Conservation (phyloP, 2,329 filamentous ascomycete species). For the Botrytis cinerea region DNA sequence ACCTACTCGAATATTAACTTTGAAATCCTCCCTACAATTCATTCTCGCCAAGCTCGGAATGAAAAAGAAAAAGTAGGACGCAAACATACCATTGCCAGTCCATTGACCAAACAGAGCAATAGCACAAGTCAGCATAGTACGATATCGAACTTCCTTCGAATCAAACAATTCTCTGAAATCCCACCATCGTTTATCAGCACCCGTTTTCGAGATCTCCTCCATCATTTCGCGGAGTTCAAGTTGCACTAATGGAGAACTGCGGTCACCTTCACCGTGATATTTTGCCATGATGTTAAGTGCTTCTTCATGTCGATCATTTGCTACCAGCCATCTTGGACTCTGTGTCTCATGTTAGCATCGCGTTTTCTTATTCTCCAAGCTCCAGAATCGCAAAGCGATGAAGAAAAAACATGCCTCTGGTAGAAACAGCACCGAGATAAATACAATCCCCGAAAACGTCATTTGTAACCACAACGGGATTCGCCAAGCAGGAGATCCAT, state of each 20-base stretch:
- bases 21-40: too few species aligned
- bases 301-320: constrained; percentile 57
- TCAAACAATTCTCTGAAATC: constrained; percentile 39
- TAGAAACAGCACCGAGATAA: constrained; percentile 49
- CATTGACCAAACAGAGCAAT: constrained; percentile 41
- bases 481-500: constrained; percentile 35
- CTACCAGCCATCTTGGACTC: constrained; percentile 57
- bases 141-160: constrained; percentile 34
- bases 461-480: constrained; percentile 43
- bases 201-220: constrained; percentile 35
- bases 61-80: not conserved
- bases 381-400: rapidly evolving
- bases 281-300: constrained; percentile 56
- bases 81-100: constrained; percentile 42
- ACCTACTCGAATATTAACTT: not conserved
- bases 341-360: not conserved
- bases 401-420: constrained; percentile 48
- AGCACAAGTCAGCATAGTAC: constrained; percentile 40
- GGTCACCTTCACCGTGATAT: constrained; percentile 53
- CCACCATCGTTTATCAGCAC: constrained; percentile 41
- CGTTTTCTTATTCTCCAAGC: rapidly evolving
- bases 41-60: rapidly evolving
- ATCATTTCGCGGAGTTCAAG: constrained; percentile 40
- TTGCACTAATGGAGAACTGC: constrained; percentile 34
- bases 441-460: constrained; percentile 34